Conservation (phyloP, 73 alveolate species). For the Tetrahymena borealis region DNA sequence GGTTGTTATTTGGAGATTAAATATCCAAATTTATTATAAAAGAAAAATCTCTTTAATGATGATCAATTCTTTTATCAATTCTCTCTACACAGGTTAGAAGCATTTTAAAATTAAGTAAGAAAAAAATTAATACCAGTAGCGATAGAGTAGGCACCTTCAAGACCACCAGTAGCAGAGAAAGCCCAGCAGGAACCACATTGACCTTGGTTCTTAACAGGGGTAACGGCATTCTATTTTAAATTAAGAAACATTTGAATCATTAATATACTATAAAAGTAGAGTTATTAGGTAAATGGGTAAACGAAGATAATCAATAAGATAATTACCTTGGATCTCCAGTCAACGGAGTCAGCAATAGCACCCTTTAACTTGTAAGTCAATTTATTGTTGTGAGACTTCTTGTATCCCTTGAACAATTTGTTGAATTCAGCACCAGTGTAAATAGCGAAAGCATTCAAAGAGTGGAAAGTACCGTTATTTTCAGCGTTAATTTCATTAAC, state of each 20-base stretch:
- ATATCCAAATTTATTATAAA: no score
- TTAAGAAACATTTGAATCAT: no score
- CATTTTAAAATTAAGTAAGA: no score
- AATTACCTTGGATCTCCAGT: neutral
- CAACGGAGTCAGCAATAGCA: neutral
- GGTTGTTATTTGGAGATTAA: no score
- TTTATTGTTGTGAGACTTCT: neutral
- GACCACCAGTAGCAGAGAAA: slow-evolving; percentile 55
- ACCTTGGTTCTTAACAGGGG: slow-evolving; percentile 74
- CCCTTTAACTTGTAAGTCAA: neutral
- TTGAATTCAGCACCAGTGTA: neutral
- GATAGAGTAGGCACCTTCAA: slow-evolving; percentile 14
- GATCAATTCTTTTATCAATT: no score
- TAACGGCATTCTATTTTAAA: slow-evolving; percentile 37
- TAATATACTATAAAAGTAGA: neutral
- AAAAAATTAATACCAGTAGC: neutral
- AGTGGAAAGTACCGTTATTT: neutral
- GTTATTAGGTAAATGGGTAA: neutral
- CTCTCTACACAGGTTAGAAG: no score
- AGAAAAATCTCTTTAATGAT: no score
- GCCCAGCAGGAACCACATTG: slow-evolving; percentile 91
- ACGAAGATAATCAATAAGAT: neutral
- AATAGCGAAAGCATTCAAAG: neutral
- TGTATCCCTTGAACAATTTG: neutral
- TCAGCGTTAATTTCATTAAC: neutral